These are phyloP conservation scores for Trametes hirsuta DNA, from an alignment of 1,284 basidiomycete genomes.

Conservation along the genomic window DNA sequence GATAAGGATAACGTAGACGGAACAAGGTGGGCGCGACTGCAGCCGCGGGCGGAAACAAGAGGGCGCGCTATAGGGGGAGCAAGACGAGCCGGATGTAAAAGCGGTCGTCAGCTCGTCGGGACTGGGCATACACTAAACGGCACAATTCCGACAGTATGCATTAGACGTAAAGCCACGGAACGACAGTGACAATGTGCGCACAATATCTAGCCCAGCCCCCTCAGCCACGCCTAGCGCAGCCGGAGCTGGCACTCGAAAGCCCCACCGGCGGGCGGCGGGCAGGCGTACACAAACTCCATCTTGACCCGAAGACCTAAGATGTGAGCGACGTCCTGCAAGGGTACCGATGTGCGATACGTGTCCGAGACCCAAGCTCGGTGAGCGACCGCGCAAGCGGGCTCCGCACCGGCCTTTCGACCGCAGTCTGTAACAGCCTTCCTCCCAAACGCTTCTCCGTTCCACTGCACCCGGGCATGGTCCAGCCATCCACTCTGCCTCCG, in stretches of 20 bases:
- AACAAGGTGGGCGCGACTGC: background rate
- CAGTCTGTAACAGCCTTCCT: slow-evolving; percentile 11
- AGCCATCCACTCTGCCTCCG: slow-evolving; percentile 19
- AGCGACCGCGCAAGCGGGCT: slow-evolving; percentile 1
- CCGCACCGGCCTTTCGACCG: slow-evolving; percentile 7
- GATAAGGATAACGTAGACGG: slow-evolving; percentile 9
- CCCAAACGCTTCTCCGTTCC: background rate
- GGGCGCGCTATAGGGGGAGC: background rate
- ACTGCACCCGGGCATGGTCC: slow-evolving; percentile 21
- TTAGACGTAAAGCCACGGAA: slow-evolving; percentile 23
- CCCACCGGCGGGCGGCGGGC: background rate
- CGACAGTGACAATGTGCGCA: slow-evolving; percentile 22
- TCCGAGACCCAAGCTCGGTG: slow-evolving; percentile 13
- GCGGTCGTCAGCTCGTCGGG: background rate
- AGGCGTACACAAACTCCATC: background rate
- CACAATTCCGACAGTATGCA: slow-evolving; percentile 18
- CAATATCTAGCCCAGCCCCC: slow-evolving; percentile 20
- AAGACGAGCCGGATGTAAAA: background rate
- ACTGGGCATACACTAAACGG: background rate
- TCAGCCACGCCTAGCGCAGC: background rate
- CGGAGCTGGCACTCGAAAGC: background rate
- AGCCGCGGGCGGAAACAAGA: background rate
- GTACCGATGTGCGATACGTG: slow-evolving; percentile 7
- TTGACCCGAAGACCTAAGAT: slow-evolving; percentile 6
- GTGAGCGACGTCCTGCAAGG: slow-evolving; percentile 9